These are phyloP conservation scores for Salix dunnii DNA, from an alignment of 345 rosid species.

Conservation along the genomic window DNA sequence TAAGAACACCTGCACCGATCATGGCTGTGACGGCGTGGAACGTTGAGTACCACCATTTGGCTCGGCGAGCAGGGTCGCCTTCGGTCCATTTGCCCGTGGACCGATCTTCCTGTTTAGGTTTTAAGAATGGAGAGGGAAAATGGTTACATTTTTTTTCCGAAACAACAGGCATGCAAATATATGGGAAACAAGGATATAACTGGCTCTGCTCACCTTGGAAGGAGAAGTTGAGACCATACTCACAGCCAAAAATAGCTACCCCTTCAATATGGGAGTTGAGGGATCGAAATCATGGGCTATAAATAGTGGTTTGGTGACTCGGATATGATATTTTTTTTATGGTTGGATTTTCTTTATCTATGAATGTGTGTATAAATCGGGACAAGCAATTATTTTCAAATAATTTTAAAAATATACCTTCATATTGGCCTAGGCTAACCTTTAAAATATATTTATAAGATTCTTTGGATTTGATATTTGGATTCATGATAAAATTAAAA, in stretches of 20 bases:
- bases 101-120: conserved; percentile 41
- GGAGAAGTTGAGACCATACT: conserved; percentile 61
- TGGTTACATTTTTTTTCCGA: neutral
- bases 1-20: conserved; percentile 96
- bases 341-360: too few species aligned
- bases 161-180: neutral
- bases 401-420: neutral
- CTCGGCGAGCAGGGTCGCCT: conserved; percentile 55
- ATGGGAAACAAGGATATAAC: neutral
- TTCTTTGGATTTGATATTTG: too few species aligned
- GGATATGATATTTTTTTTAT: too few species aligned
- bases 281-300: conserved; percentile 11
- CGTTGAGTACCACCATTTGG: conserved; percentile 98
- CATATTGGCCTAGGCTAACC: neutral
- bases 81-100: conserved; percentile 55
- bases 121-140: neutral
- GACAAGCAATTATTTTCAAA: too few species aligned
- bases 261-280: conserved; percentile 13
- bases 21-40: conserved; percentile 93
- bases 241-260: neutral
- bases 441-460: too few species aligned
- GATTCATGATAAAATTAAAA: neutral
- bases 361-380: too few species aligned
- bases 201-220: conserved; percentile 36
- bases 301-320: conserved; percentile 13